Percentiles rank a stretch among this genome's conserved stretches.
These are phyloP conservation scores for Pleurotus platypus DNA, from an alignment of 768 basidiomycete species.

Conservation along the genomic window DNA sequence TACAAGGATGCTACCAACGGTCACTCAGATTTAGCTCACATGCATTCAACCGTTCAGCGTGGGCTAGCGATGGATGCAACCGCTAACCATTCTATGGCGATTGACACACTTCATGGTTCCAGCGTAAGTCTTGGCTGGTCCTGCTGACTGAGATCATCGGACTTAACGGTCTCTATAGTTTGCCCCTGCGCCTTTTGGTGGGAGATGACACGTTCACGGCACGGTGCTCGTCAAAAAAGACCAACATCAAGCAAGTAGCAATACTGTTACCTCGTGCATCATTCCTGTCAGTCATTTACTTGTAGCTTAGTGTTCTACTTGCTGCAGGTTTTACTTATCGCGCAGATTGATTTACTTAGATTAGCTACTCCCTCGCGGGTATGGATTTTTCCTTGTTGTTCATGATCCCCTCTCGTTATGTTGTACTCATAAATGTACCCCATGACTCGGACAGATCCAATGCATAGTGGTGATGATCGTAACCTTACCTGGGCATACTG, in stretches of 20 bases:
- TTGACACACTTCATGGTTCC: slow-evolving; percentile 18
- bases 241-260: background rate
- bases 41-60: slow-evolving; percentile 2
- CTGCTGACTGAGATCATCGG: too few species aligned
- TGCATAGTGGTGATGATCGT: too few species aligned
- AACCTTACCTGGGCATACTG: too few species aligned
- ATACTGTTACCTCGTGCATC: background rate
- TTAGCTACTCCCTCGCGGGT: background rate
- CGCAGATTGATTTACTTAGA: background rate
- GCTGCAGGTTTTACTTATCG: background rate
- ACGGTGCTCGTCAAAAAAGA: background rate
- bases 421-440: too few species aligned
- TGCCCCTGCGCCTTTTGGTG: slow-evolving; percentile 4
- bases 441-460: too few species aligned
- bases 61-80: background rate
- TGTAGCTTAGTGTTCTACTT: too few species aligned
- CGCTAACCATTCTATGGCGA: slow-evolving; percentile 21
- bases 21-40: background rate
- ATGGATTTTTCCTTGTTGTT: too few species aligned
- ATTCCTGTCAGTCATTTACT: background rate
- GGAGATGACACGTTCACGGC: background rate
- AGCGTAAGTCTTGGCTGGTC: background rate
- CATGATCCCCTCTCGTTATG: too few species aligned
- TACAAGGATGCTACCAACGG: slow-evolving; percentile 24
- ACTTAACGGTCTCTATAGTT: background rate